Evolutionary conservation across 2,329 filamentous ascomycete species (phyloP).

Genomic region (Magnaporthiopsis rhizophila): DNA sequence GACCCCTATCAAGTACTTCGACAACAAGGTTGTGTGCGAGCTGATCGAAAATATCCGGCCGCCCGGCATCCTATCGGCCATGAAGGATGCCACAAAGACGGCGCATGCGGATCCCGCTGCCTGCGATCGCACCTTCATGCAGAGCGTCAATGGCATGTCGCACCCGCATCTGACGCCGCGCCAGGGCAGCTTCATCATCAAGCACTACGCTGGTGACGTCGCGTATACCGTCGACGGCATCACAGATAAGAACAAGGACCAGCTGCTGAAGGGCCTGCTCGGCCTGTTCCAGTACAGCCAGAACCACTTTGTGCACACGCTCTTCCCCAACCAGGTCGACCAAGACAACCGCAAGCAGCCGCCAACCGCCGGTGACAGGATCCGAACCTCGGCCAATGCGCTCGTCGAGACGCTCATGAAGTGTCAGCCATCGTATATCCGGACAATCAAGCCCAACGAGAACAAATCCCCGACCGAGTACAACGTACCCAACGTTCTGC

Average conservation of each 20-base stretch:
- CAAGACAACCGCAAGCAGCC: conserved; percentile 92
- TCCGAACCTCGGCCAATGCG: conserved; percentile 89
- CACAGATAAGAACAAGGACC: conserved; percentile 99
- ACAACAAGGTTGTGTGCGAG: conserved; percentile 98
- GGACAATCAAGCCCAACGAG: conserved; percentile 98
- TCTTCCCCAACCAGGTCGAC: conserved; percentile 91
- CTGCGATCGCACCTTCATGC: conserved; percentile 93
- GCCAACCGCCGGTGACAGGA: conserved; percentile 92
- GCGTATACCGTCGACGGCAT: conserved; percentile 92
- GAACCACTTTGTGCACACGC: conserved; percentile 75
- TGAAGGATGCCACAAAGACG: conserved; percentile 98
- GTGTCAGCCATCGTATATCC: conserved; percentile 93
- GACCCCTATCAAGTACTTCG: conserved; percentile 99
- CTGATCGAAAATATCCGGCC: conserved; percentile 88
- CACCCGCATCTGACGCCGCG: conserved; percentile 87
- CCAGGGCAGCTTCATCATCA: conserved; percentile 95
- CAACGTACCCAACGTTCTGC: conserved; percentile 83
- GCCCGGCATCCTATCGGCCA: conserved; percentile 84
- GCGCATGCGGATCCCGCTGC: conserved; percentile 91
- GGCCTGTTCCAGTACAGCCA: conserved; percentile 77
- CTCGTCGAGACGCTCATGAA: conserved; percentile 95
- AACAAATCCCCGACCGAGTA: conserved; percentile 96
- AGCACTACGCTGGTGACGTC: conserved; percentile 97
- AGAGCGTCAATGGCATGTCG: conserved; percentile 81
- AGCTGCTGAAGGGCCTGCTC: conserved; percentile 86